Evolutionary conservation across 1,139 yeast genomes (phyloP).

Genomic region (Candida tropicalis): DNA sequence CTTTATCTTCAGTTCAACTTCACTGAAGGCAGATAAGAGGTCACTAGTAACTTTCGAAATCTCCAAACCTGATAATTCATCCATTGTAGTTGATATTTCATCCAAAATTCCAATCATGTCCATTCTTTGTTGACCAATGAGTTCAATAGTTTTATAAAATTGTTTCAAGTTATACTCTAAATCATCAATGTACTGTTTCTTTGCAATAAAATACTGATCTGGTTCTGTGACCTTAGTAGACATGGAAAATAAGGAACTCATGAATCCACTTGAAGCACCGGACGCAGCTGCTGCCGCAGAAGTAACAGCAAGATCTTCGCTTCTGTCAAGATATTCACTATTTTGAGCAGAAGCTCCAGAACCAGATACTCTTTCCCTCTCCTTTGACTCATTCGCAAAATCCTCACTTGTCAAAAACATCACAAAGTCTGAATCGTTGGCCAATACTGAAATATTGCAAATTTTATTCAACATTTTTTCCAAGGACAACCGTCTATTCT

Average conservation of each 20-base stretch:
- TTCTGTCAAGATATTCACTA: conserved; percentile 43
- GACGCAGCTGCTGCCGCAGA: conserved; percentile 23
- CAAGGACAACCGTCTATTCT: conserved; percentile 80
- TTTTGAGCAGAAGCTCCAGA: conserved; percentile 52
- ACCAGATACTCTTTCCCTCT: conserved; percentile 60
- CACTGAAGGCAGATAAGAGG: conserved; percentile 60
- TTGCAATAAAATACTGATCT: conserved; percentile 75
- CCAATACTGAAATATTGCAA: conserved; percentile 55
- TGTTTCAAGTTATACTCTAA: conserved; percentile 74
- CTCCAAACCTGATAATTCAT: conserved; percentile 74
- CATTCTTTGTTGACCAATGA: conserved; percentile 72
- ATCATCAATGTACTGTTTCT: conserved; percentile 68
- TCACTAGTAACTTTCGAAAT: conserved; percentile 68
- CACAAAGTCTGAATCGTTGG: conserved; percentile 72
- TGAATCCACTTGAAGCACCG: conserved; percentile 50
- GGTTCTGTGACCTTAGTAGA: conserved; percentile 71
- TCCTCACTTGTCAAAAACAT: conserved; percentile 78
- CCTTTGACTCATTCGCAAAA: conserved; percentile 65
- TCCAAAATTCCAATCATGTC: conserved; percentile 58
- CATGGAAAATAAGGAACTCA: conserved; percentile 62
- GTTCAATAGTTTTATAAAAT: conserved; percentile 70
- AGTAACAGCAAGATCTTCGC: conserved; percentile 21
- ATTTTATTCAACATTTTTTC: conserved; percentile 84
- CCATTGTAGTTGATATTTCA: conserved; percentile 59
- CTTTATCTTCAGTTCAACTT: conserved; percentile 68